Conservation (phyloP, 2,329 filamentous ascomycete species). For the Ceratocystis huliohia region DNA sequence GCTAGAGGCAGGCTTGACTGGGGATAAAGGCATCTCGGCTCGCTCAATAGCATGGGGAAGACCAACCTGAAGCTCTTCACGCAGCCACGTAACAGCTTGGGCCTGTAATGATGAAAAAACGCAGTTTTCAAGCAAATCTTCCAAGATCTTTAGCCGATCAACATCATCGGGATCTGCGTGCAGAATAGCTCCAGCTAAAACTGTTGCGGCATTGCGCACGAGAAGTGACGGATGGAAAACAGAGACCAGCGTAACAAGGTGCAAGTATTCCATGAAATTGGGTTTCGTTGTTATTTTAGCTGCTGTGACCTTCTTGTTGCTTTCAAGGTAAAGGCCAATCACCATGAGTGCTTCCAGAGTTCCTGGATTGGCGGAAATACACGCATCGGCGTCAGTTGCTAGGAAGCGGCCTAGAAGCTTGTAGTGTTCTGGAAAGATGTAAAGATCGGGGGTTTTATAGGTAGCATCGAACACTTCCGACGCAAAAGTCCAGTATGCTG, state of each 20-base stretch:
- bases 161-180: conserved; percentile 48
- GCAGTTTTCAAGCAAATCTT: conserved; percentile 54
- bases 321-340: conserved; percentile 47
- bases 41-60: conserved; percentile 17
- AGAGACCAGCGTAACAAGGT: conserved; percentile 43
- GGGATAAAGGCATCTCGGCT: conserved; percentile 27
- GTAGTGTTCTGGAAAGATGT: conserved; percentile 49
- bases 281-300: conserved; percentile 28
- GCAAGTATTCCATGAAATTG: conserved; percentile 48
- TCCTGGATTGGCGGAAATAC: conserved; percentile 39
- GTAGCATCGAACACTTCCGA: conserved; percentile 48
- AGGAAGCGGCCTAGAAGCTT: conserved; percentile 42
- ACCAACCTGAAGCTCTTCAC: conserved; percentile 44
- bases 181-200: conserved; percentile 40
- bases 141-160: conserved; percentile 47
- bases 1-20: conserved; percentile 23
- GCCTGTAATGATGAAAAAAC: conserved; percentile 50
- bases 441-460: conserved; percentile 39
- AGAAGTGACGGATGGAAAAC: conserved; percentile 44
- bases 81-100: conserved; percentile 50
- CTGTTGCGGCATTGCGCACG: conserved; percentile 43
- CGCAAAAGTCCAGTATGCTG: conserved; percentile 51
- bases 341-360: conserved; percentile 47
- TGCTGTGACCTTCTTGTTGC: conserved; percentile 34
- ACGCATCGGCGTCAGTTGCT: conserved; percentile 36